Base-by-base conservation (phyloP, 345 rosid genomes). In the Zanthoxylum bungeanum region DNA sequence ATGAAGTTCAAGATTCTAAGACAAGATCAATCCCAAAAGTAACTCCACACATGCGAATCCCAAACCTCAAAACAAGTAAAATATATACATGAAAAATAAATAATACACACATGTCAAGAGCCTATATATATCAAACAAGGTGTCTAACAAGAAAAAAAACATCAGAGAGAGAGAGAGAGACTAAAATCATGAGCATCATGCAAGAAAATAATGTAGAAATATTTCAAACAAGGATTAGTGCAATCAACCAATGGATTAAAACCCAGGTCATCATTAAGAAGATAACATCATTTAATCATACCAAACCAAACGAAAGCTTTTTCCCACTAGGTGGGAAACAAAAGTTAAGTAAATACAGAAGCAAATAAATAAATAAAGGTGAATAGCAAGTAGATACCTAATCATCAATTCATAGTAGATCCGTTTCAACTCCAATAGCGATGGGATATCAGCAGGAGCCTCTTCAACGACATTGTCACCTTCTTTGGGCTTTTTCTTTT, bases 391-490 rank as follows among this genome's bases (percentile, higher is more conserved):
- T n/a, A 34, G 42, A 55, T 78, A 89, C 98, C 99, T 73, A 66
- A 93, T 96, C 98, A 96, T 93, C 50, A 85, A 77, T 78, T 93
- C 96, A 77, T 91, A 89, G 83, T 94, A 92, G 30, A 90, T 86
- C 28, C 86, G 83, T 82, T 94, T 92, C 73, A 94, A 82, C 75
- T 90, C 93, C 85, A 89, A 72, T 50, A 92, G 68, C 1, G 95
- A 83, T n/a, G 98, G 99, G 74, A 93, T 91, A 81, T 93, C 98
- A 70, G 93, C 94, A 52, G 99, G 93, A 71, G 99, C 96, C 83
- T 89, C 98, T 77, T 91, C 98, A 60, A 96, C 85, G 49, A 92
- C 68, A 76, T 80, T 80, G 31, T 91, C 98, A 70, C 95, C 95
- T 83, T 92, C 97, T 75, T 96, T 96, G 42, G 96, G 93, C 78